phyloP scores from a whole-genome alignment of 352 stramenopile genomes.

The Globisporangium megalacanthum region DNA sequence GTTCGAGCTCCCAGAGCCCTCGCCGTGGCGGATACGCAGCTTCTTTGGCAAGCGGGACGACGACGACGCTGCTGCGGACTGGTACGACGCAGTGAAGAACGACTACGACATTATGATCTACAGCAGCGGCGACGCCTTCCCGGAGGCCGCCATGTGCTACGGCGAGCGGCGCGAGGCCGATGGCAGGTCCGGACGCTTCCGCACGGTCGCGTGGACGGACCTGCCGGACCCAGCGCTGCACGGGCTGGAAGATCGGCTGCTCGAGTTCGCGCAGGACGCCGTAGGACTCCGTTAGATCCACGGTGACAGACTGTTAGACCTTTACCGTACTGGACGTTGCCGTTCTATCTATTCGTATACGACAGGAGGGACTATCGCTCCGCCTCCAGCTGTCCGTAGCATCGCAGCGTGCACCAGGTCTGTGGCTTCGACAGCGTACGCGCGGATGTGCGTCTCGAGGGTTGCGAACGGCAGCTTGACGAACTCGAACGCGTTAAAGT shows the following conservation, averaged over 20 bases:
- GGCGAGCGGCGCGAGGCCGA: slow-evolving; percentile 19
- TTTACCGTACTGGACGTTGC: not conserved
- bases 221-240: slow-evolving; percentile 14
- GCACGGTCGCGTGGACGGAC: slow-evolving; percentile 27
- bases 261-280: slow-evolving; percentile 29
- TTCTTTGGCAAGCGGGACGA: not conserved
- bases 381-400: not conserved
- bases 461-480: slow-evolving; percentile 18
- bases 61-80: slow-evolving; percentile 9
- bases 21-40: no score
- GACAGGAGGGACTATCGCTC: not conserved
- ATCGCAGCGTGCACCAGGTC: slow-evolving; percentile 6
- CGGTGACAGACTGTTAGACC: not conserved
- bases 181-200: slow-evolving; percentile 18
- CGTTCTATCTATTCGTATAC: not conserved
- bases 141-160: slow-evolving; percentile 36
- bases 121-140: slow-evolving; percentile 30
- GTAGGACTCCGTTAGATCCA: slow-evolving; percentile 7
- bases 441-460: slow-evolving; percentile 22
- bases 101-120: slow-evolving; percentile 38
- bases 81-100: slow-evolving; percentile 23
- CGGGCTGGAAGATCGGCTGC: slow-evolving; percentile 23
- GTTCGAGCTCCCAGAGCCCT: slow-evolving; percentile 11
- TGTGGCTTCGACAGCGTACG: slow-evolving; percentile 23
- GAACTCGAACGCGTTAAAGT: slow-evolving; percentile 26